Conservation (phyloP, 495 filamentous ascomycete genomes). For the Hypoxylon trugodes region DNA sequence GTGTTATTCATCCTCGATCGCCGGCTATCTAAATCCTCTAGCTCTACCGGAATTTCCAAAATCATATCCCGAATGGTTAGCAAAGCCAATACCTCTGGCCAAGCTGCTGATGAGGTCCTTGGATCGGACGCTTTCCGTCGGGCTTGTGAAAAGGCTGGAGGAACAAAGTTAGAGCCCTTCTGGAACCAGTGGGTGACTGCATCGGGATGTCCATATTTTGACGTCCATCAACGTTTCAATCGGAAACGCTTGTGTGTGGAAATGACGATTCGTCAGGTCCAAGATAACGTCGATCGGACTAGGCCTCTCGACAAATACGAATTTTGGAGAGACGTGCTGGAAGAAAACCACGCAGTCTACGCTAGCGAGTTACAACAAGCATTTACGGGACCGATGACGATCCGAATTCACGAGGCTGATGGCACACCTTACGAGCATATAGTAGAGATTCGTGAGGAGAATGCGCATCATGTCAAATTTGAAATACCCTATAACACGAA, state of each 20-base stretch:
- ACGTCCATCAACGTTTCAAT: slow-evolving; percentile 88
- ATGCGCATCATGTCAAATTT: slow-evolving; percentile 68
- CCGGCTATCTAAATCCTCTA: slow-evolving; percentile 84
- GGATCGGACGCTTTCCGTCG: slow-evolving; percentile 77
- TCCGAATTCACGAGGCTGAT: slow-evolving; percentile 97
- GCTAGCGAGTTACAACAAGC: slow-evolving; percentile 74
- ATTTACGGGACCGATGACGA: slow-evolving; percentile 96
- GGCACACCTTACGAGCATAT: slow-evolving; percentile 99
- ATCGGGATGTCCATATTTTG: slow-evolving; percentile 86
- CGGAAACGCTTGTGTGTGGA: slow-evolving; percentile 97
- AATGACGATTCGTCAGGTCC: slow-evolving; percentile 86
- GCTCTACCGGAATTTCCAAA: slow-evolving; percentile 80
- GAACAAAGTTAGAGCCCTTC: slow-evolving; percentile 83
- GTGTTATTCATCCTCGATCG: slow-evolving; percentile 94
- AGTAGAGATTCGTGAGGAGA: slow-evolving; percentile 87
- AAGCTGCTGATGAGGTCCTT: slow-evolving; percentile 74
- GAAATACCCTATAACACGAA: slow-evolving; percentile 99
- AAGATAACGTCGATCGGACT: slow-evolving; percentile 51
- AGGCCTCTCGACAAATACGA: slow-evolving; percentile 66
- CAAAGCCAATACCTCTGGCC: slow-evolving; percentile 76
- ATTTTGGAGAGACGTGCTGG: slow-evolving; percentile 84
- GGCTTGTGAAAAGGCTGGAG: slow-evolving; percentile 85
- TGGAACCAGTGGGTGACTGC: slow-evolving; percentile 93
- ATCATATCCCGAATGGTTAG: slow-evolving; percentile 84
- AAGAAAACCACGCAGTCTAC: slow-evolving; percentile 74